A percentile compares a stretch with the other conserved stretches of the same genome.
phyloP scores from a whole-genome alignment of 169 alveolate species.

The Babesia gibsoni region DNA sequence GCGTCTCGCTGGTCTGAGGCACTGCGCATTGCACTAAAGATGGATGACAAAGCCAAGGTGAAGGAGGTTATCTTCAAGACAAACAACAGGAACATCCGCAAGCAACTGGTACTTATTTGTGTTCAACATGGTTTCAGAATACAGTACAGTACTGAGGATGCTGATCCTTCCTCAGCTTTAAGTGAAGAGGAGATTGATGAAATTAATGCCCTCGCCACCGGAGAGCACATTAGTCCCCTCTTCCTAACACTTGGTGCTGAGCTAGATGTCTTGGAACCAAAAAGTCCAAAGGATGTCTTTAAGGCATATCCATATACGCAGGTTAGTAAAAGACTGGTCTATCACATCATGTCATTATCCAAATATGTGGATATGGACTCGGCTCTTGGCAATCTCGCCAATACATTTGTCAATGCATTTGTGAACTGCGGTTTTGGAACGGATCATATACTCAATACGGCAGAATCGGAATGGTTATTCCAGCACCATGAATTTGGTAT shows the following conservation, averaged over 20 bases:
- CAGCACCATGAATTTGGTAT: constrained; percentile 93
- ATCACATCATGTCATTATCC: constrained; percentile 85
- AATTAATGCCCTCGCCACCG: constrained; percentile 80
- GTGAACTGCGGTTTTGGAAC: constrained; percentile 97
- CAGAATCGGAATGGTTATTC: constrained; percentile 89
- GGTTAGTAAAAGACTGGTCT: constrained; percentile 6
- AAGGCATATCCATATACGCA: constrained; percentile 69
- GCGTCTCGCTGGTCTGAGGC: constrained; percentile 42
- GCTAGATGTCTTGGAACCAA: constrained; percentile 93
- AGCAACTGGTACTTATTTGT: constrained; percentile 50
- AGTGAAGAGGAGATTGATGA: constrained; percentile 44
- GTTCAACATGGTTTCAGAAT: constrained; percentile 40
- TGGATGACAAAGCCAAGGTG: constrained; percentile 33
- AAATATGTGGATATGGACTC: constrained; percentile 83
- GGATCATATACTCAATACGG: constrained; percentile 86
- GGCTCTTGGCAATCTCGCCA: constrained; percentile 93
- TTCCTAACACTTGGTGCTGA: constrained; percentile 89
- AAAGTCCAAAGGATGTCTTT: constrained; percentile 91
- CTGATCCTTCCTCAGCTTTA: constrained; percentile 40
- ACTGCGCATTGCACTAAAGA: constrained; percentile 44
- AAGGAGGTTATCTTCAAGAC: constrained; percentile 27
- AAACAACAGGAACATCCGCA: constrained; percentile 14
- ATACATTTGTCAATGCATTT: constrained; percentile 96
- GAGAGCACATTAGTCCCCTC: constrained; percentile 79
- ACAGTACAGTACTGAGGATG: constrained; percentile 43